Evolutionary conservation across 192 early-diverging fungal genomes (phyloP), one percentile per base, ranked within the genome.

Genomic region (Podila minutissima): DNA sequence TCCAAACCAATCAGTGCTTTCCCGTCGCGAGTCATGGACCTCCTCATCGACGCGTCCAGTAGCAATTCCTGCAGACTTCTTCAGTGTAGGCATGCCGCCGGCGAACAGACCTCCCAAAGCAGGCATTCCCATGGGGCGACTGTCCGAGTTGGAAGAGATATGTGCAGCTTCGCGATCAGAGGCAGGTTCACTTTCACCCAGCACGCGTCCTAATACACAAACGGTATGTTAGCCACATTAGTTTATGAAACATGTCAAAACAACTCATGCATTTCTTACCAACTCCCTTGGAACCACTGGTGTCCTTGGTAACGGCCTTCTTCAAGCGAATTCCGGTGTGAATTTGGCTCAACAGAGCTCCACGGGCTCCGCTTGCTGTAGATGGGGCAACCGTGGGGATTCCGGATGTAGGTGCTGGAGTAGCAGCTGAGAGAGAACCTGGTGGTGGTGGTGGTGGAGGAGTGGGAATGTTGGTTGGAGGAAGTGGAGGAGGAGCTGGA

Each of bases 281-380:
- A 59, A 81, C 67, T 38, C 83, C 75, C 41, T 69, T 64, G 5
- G 88, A 76, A 8, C 46, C 57, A 20, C 90, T 91, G 41, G 89
- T 89, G 75, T 95, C 94, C 60, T 89, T 89, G 2, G 93, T 93
- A 26, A 84, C 74, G 1, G 91, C 62, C 77, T 90, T 89, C 38
- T 87, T 90, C 19, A 95, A 83, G 50, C 65, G 78, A 38, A 76
- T 83, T 9, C 94, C 94, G 62, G 82, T 59, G 72, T 92, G 91
- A 70, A 95, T 95, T 71, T 95, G 92, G 66, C 85, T 81, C 64
- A 95, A 78, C 20, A 95, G 83, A 5, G 92, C 92, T 62, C 75
- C 78, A 53, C 91, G 75, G 22, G 66, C 81, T 33, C 55, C 62
- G 12, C 74, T 66, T 7, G 53, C 64, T 11, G 79, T 15, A 17